phyloP scores from a whole-genome alignment of 2,329 filamentous ascomycete genomes.

The Trichoderma harzianum region DNA sequence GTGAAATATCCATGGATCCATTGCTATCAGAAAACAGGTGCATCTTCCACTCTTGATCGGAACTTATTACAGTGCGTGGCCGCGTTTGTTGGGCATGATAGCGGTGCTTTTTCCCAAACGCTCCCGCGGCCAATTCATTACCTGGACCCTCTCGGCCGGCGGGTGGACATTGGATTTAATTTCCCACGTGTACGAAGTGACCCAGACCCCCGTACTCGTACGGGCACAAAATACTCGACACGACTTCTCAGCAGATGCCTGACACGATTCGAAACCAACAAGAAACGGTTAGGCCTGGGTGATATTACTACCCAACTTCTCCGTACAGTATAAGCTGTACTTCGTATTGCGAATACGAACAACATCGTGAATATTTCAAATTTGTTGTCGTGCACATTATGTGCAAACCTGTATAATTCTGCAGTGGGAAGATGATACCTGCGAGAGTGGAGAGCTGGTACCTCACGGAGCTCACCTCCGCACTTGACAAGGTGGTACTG shows the following conservation, averaged over 20 bases:
- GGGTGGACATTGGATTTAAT: conserved; percentile 12
- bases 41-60: neutral
- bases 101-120: neutral
- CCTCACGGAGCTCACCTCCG: neutral
- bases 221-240: neutral
- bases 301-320: conserved; percentile 3
- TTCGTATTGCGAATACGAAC: conserved; percentile 8
- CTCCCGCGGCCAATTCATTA: neutral
- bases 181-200: conserved; percentile 7
- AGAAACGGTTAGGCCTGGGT: conserved; percentile 12
- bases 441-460: neutral
- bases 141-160: neutral
- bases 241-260: neutral
- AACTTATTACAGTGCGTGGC: neutral
- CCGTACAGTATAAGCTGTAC: neutral
- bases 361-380: neutral
- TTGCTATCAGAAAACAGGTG: neutral
- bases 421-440: neutral
- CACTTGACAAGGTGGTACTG: neutral
- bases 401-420: neutral
- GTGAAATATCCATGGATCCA: neutral
- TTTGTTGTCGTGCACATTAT: neutral
- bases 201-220: neutral
- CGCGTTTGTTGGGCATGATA: neutral
- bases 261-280: conserved; percentile 13